Evolutionary conservation across 2,329 filamentous ascomycete species (phyloP), one percentile per base, ranked within the genome.

Genomic region (Fusarium scirpi): DNA sequence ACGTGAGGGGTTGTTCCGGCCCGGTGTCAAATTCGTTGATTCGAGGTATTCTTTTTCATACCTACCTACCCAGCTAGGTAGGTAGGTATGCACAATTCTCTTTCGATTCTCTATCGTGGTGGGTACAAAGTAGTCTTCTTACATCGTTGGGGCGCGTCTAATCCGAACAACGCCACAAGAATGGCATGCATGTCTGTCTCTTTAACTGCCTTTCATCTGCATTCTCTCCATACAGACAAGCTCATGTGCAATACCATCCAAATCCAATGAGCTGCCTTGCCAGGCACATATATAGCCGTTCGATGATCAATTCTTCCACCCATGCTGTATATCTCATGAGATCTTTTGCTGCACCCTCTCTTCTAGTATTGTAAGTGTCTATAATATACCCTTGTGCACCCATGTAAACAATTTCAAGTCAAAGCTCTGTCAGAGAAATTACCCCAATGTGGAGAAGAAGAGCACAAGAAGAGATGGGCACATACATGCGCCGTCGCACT

Each of bases 101-200:
- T 38, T 38, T 38, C 34, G 18, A 38, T 38, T 38, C 34, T 38
- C 34, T 38, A 15, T 45, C 44, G 53, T 57, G 27, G 46, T 44
- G 34, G 34, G 34, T 27, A 41, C 24, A 52, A 24, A 20, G 18
- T 52, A 46, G 45, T 57, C 43, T 55, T 52, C 52, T 30, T 22
- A 38, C 43, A 20, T 71, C 64, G 52, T 65, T 71, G 68, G 68
- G 43, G 55, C 68, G 65, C 65, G 24, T 72, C 57, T 62, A 54
- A 46, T 40, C 51, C 49, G 57, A 32, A 47, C 24, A 49, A 58
- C 55, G 55, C 59, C 51, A 67, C 51, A 38, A 47, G 46, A 51
- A 68, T 60, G 34, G 20, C 22, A 32, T 49, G 41, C 48, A 58
- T 57, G 30, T 48, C 51, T 47, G 30, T 48, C 54, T 51, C 29